Evolutionary conservation across 768 basidiomycete species (phyloP).

Genomic region (Clitopilus hobsonii): DNA sequence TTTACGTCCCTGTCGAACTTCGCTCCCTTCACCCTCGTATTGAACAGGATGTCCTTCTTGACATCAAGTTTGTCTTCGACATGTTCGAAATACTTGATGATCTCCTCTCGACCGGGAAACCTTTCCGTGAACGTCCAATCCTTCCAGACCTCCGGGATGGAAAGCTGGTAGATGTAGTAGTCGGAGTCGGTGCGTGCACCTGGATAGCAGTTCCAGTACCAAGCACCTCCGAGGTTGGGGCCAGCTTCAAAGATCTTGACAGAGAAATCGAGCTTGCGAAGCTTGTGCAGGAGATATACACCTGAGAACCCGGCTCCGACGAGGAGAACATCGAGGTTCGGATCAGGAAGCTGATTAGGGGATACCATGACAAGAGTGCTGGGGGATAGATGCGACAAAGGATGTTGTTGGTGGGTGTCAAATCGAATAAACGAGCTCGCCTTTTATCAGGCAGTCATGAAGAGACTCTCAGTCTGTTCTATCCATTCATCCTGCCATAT

Average conservation of each 20-base stretch:
- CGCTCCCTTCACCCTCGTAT: slow-evolving; percentile 11
- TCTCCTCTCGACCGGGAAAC: slow-evolving; percentile 5
- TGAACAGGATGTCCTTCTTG: slow-evolving; percentile 10
- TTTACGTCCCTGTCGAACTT: slow-evolving; percentile 3
- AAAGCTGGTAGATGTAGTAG: slow-evolving; percentile 10
- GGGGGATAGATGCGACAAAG: no score
- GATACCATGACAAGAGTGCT: no score
- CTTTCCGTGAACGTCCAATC: slow-evolving; percentile 10
- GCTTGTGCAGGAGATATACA: slow-evolving; percentile 4
- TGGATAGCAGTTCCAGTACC: slow-evolving; percentile 15
- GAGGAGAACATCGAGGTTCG: slow-evolving; percentile 9
- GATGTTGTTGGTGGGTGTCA: no score
- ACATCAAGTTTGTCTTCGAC: slow-evolving; percentile 11
- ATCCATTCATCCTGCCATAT: no score
- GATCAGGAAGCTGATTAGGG: not conserved
- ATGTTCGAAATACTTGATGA: slow-evolving; percentile 10
- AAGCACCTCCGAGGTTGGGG: slow-evolving; percentile 10
- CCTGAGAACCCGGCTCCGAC: slow-evolving; percentile 15
- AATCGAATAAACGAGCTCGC: no score
- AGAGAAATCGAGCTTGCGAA: slow-evolving; percentile 1
- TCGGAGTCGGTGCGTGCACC: slow-evolving; percentile 14
- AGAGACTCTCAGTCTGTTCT: no score
- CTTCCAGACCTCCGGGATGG: slow-evolving; percentile 11
- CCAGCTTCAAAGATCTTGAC: slow-evolving; percentile 7
- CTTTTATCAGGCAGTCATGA: no score